Evolutionary conservation across 2,329 filamentous ascomycete species (phyloP), one percentile per base, ranked within the genome.

Genomic region (Massarina eburnea): DNA sequence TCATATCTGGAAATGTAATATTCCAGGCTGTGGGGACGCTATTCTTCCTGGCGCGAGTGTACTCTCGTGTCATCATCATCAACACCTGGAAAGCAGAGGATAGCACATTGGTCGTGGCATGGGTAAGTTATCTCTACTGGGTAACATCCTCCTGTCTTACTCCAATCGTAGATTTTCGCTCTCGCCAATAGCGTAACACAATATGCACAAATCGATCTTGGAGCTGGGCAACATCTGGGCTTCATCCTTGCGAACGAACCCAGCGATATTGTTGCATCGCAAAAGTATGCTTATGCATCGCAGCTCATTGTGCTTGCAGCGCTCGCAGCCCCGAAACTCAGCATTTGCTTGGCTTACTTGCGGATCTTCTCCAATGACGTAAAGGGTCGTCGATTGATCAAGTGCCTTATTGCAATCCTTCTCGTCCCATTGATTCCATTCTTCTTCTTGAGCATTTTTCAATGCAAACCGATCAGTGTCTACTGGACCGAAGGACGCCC

Each of bases 401-500:
- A 48, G 20, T 41, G 20, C 27, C 27, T 53, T 10, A 41, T 55
- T 8, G 34, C 54, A 14, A 26, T 55, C 26, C 32, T 57, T 9
- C 22, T 50, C 2, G 37, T 58, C 8, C 30, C 45, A 10, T 46
- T 51, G 19, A 34, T 61, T 15, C 46, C 54, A 9, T 52, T 57
- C 39, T 37, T 49, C 15, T 44, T 52, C 10, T 36, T 47, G 32
- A 44, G 40, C 20, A 48, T 52, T 4, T 53, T 61, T 14, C 53
- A 57, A 30, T 61, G 58, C 34, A 39, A 39, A 4, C 58, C 57
- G 3, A 43, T 58, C 12, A 24, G 50, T 7, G 50, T 54, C 6
- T 61, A 57, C 32, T 61, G 58, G 58, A 49, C 47, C 7, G 57
- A 58, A 49, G 34, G 45, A 9, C 49, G 55, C 4, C 57, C 58